phyloP scores from a whole-genome alignment of 805 yeast species.

The Yueomyces sinensis region DNA sequence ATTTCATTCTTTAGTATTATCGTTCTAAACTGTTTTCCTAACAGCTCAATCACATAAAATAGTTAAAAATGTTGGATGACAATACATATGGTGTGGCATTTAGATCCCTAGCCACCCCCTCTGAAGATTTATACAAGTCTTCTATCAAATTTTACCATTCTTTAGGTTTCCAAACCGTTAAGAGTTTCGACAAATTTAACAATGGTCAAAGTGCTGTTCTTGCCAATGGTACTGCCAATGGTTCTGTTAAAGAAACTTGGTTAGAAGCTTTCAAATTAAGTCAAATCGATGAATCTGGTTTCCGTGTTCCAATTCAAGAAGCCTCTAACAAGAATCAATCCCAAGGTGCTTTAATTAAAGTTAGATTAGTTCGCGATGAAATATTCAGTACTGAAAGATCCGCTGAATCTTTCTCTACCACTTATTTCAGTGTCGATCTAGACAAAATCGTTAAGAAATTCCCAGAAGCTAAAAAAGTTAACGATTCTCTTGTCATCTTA shows the following conservation, averaged over 20 bases:
- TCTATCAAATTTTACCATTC: constrained; percentile 43
- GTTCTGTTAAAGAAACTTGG: constrained; percentile 63
- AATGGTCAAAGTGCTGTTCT: constrained; percentile 18
- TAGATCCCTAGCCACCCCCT: constrained; percentile 47
- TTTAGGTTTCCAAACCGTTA: constrained; percentile 49
- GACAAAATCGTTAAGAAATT: constrained; percentile 15
- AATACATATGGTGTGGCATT: constrained; percentile 35
- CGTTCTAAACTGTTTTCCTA: no score
- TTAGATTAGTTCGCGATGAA: constrained; percentile 30
- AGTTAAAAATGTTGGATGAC: constrained; percentile 7
- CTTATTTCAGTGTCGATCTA: constrained; percentile 30
- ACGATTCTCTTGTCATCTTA: constrained; percentile 15
- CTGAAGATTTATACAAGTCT: constrained; percentile 31
- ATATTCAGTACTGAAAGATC: constrained; percentile 12
- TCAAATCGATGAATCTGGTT: constrained; percentile 47
- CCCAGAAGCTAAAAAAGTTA: constrained; percentile 10
- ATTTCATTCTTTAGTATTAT: no score
- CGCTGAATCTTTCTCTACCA: constrained; percentile 1
- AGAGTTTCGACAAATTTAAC: constrained; percentile 43
- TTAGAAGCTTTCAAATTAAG: constrained; percentile 52
- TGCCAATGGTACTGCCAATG: constrained; percentile 46
- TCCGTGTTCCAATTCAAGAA: constrained; percentile 39
- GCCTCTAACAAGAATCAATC: constrained; percentile 26
- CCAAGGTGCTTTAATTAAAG: constrained; percentile 35
- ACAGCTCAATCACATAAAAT: no score